These are phyloP conservation scores for Mortierella sp. DNA, from an alignment of 371 early-diverging fungal species.

Conservation along the genomic window DNA sequence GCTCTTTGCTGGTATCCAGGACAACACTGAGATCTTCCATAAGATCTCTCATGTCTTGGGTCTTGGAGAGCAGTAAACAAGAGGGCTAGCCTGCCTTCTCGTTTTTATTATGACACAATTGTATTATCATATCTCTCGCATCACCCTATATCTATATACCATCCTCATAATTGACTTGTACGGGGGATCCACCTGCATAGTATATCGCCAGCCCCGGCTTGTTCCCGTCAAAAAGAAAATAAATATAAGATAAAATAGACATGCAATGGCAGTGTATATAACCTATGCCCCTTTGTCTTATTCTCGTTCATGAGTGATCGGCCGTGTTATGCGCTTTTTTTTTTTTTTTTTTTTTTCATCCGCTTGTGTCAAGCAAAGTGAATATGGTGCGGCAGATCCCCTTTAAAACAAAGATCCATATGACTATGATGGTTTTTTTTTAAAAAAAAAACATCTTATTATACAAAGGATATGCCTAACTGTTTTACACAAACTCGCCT, in stretches of 20 bases:
- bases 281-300: too few relatives aligned
- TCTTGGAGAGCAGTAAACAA: constrained; percentile 43
- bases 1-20: constrained; percentile 65
- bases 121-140: constrained; percentile 16
- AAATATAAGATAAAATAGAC: background rate
- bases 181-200: constrained; percentile 7
- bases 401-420: too few relatives aligned
- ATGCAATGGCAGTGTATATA: too few relatives aligned
- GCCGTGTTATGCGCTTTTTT: background rate
- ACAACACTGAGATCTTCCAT: constrained; percentile 72
- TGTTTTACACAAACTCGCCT: constrained; percentile 43
- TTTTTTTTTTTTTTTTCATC: background rate
- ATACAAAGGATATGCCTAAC: too few relatives aligned
- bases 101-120: constrained; percentile 4
- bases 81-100: background rate
- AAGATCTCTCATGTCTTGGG: constrained; percentile 63
- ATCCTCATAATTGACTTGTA: background rate
- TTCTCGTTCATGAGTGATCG: too few relatives aligned
- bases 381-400: too few relatives aligned
- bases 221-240: background rate
- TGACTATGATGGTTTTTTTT: too few relatives aligned
- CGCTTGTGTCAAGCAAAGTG: too few relatives aligned
- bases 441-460: too few relatives aligned
- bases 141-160: background rate
- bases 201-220: background rate